Evolutionary conservation across 225 moss, liverwort and hornwort species (phyloP).

Genomic region (Physcomitrellopsis africana): DNA sequence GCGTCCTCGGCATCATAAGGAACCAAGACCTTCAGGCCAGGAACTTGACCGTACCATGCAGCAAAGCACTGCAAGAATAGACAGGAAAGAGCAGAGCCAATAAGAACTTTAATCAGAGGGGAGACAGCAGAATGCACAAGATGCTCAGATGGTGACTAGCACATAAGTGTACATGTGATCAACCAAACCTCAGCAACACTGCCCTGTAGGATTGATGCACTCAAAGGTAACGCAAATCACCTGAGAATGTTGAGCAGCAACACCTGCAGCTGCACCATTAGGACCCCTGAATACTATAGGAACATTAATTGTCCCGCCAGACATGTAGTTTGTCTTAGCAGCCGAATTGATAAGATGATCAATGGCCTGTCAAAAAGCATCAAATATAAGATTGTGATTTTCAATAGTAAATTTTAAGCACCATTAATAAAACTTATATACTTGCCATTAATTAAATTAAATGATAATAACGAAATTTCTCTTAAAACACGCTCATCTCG

Average conservation of each 20-base stretch:
- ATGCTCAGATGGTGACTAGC: not conserved
- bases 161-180: slow-evolving; percentile 1
- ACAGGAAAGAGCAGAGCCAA: slow-evolving; percentile 21
- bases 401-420: too few relatives aligned
- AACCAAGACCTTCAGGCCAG: slow-evolving; percentile 84
- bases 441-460: too few relatives aligned
- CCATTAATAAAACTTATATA: too few relatives aligned
- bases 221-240: slow-evolving; percentile 35
- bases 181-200: not conserved
- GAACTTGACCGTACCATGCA: slow-evolving; percentile 94
- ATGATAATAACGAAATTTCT: too few relatives aligned
- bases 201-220: not conserved
- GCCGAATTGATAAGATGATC: slow-evolving; percentile 98
- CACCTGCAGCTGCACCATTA: slow-evolving; percentile 96
- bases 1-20: slow-evolving; percentile 94
- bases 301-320: slow-evolving; percentile 91
- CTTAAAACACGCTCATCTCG: not conserved
- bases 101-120: not conserved
- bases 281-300: slow-evolving; percentile 97
- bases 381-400: not conserved
- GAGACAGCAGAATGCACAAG: slow-evolving; percentile 2
- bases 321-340: slow-evolving; percentile 99
- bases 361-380: slow-evolving; percentile 71
- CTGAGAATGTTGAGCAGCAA: slow-evolving; percentile 97
- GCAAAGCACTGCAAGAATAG: slow-evolving; percentile 82